Conservation (phyloP, 768 basidiomycete genomes). For the Leccinellum rugosiceps region DNA sequence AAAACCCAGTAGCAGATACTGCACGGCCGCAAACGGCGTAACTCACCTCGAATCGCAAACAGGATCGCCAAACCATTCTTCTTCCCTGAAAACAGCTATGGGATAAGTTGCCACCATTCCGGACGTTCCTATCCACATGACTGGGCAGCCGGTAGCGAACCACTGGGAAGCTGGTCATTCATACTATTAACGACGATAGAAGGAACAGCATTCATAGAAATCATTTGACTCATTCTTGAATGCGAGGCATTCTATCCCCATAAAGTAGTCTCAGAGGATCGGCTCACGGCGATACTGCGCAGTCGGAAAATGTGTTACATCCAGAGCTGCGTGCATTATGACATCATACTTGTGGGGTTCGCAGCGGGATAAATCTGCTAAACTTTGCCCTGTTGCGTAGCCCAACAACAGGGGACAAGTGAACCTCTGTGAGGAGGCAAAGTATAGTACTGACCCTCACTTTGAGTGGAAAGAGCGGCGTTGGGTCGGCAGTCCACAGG, state of each 20-base stretch:
- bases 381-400: no score
- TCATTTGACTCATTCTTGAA: not conserved
- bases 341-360: not conserved
- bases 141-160: not conserved
- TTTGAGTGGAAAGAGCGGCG: not conserved
- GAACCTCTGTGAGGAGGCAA: not conserved
- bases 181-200: not conserved
- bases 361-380: not conserved
- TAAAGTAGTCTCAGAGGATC: not conserved
- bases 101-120: not conserved
- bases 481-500: not conserved
- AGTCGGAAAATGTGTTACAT: not conserved
- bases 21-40: not conserved
- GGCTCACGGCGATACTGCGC: not conserved
- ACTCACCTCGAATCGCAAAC: not conserved
- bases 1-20: not conserved
- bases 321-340: not conserved
- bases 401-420: no score
- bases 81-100: not conserved
- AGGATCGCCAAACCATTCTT: not conserved
- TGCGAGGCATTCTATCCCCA: not conserved
- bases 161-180: not conserved
- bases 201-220: not conserved
- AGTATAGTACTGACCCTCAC: not conserved
- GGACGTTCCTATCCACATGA: not conserved